Conservation (phyloP, 2,329 filamentous ascomycete genomes). For the Pseudogymnoascus sp. region DNA sequence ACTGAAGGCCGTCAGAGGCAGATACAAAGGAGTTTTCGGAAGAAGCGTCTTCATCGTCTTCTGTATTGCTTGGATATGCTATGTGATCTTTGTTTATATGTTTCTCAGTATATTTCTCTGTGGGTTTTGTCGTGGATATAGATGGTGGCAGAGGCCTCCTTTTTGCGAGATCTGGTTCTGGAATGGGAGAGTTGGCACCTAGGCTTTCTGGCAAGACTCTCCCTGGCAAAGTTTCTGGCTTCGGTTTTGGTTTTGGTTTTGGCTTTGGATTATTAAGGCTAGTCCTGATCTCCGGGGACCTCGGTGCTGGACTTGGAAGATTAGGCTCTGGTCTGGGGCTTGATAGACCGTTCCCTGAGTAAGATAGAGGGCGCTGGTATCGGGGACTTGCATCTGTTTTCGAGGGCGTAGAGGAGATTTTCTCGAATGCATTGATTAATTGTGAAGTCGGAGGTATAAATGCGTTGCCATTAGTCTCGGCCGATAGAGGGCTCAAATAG, state of each 20-base stretch:
- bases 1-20: conserved; percentile 21
- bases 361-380: conserved; percentile 2
- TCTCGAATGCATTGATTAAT: not conserved
- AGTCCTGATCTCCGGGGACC: not conserved
- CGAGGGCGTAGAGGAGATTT: not conserved
- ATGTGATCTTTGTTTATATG: not conserved
- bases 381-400: not conserved
- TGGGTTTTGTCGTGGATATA: not conserved
- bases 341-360: not conserved
- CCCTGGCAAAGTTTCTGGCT: conserved; percentile 3
- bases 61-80: not conserved
- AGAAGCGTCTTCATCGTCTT: conserved; percentile 21
- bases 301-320: not conserved
- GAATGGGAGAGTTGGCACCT: not conserved
- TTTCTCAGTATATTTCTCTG: not conserved
- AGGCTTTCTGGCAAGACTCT: not conserved
- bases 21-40: conserved; percentile 30
- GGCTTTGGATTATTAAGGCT: conserved; percentile 12
- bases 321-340: not conserved
- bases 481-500: conserved; percentile 2
- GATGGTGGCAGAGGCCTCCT: not conserved
- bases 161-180: not conserved
- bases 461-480: not conserved
- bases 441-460: conserved; percentile 5
- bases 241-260: conserved; percentile 26